Evolutionary conservation across 768 basidiomycete genomes (phyloP), one percentile per base, ranked within the genome.

Genomic region (Cystofilobasidium ferigula): DNA sequence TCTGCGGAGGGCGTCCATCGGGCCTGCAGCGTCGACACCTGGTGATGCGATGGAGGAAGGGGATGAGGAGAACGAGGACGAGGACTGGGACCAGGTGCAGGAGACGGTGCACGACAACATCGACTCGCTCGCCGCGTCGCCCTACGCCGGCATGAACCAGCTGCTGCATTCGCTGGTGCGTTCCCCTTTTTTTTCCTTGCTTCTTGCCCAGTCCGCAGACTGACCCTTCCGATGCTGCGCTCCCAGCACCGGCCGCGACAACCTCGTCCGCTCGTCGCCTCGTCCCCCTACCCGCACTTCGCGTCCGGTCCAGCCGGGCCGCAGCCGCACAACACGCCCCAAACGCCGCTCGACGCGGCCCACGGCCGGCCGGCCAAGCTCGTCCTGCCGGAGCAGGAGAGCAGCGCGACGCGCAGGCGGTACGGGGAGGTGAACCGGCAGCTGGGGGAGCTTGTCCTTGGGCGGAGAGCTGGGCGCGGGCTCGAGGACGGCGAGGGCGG

Each of bases 101-200:
- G 51, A 28, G 5, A 54, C 51, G 2, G 30, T 54, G 3, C 51
- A 54, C 2, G 51, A 54, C 51, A 54, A 54, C 30, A 13, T 54
- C 14, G 14, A 20, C 14, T 28, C 30, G 51, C 30, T 54, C 3
- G 51, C 51, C 30, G 30, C 28, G 13, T 54, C 51, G 51, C 51
- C 51, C 51, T 54, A 54, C 30, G 51, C 51, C 28, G 51, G 51
- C 28, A 54, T 54, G 51, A 54, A 54, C 14, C 51, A 54, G 30
- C 51, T 54, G 26, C 30, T 54, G 7, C 51, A 54, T 28, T 54
- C 51, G 51, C 51, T 54, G 4, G 51, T 54, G 10, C 28, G 51
- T 54, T n/a, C n/a, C n/a, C n/a, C 51, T 10, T 20, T 10, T 3
- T 18, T 4, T 6, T 14, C 13, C 51, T 18, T 16, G 10, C 8